phyloP scores from a whole-genome alignment of 345 rosid species.

The Rhodamnia rubescens region DNA sequence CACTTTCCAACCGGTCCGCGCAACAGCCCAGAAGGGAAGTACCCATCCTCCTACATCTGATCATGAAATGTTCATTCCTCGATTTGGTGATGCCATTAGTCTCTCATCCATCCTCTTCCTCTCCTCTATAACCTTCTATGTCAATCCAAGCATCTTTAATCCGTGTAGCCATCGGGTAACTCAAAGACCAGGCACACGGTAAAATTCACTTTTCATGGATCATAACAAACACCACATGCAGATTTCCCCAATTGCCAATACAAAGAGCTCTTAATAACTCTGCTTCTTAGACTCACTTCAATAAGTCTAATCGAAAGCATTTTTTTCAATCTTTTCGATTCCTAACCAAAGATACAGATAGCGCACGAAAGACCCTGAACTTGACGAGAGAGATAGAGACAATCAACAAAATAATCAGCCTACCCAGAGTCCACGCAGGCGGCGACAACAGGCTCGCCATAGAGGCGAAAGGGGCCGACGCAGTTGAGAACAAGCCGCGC shows the following conservation, averaged over 20 bases:
- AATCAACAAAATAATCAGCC: not conserved
- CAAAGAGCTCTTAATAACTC: not conserved
- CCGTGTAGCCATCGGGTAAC: not conserved
- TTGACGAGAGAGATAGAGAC: not conserved
- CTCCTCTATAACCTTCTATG: not conserved
- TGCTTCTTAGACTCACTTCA: not conserved
- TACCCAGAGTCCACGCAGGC: conserved; percentile 78
- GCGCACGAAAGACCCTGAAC: not conserved
- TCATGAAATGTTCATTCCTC: not conserved
- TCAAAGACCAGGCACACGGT: not conserved
- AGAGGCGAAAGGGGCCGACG: conserved; percentile 76
- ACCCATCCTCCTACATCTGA: not conserved
- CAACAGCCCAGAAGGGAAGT: not conserved
- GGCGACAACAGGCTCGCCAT: conserved; percentile 71
- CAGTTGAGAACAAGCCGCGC: conserved; percentile 74
- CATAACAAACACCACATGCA: not conserved
- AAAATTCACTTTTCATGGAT: not conserved
- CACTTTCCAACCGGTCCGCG: not conserved
- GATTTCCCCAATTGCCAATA: not conserved
- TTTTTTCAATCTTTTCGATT: not conserved
- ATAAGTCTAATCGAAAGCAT: not conserved
- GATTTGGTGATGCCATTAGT: not conserved
- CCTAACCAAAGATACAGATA: not conserved
- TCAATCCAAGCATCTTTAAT: not conserved
- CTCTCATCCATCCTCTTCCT: not conserved